Percentiles rank a stretch among this genome's conserved stretches.
These are phyloP conservation scores for Gastrolobium villosum DNA, from an alignment of 306 rosid genomes.

Conservation along the genomic window DNA sequence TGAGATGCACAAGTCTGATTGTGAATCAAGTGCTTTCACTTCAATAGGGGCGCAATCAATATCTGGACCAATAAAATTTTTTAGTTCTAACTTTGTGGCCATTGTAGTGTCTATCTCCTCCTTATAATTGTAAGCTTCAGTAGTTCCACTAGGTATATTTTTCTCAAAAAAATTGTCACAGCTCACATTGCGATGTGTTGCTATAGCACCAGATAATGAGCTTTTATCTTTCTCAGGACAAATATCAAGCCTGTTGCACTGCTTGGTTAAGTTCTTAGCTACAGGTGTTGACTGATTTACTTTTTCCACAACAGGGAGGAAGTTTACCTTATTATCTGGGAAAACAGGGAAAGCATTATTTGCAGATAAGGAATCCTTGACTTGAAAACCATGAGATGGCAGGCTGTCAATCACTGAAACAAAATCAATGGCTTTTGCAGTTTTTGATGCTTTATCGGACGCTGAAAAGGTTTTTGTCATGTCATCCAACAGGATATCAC, in stretches of 20 bases:
- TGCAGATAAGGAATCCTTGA: conserved; percentile 62
- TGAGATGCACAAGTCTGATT: conserved; percentile 39
- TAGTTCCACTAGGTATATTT: conserved; percentile 30
- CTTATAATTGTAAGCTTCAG: conserved; percentile 40
- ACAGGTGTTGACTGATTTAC: conserved; percentile 46
- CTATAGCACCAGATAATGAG: conserved; percentile 40
- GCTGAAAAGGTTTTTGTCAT: conserved; percentile 63
- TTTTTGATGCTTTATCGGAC: conserved; percentile 62
- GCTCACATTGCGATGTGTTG: conserved; percentile 35
- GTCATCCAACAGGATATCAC: conserved; percentile 82
- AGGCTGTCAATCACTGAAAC: conserved; percentile 58
- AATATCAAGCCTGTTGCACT: conserved; percentile 45
- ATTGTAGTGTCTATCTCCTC: conserved; percentile 38
- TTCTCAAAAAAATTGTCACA: conserved; percentile 34
- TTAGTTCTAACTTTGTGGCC: conserved; percentile 41
- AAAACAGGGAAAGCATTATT: conserved; percentile 44
- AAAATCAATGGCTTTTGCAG: conserved; percentile 76
- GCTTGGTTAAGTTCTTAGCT: conserved; percentile 45
- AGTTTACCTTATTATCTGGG: conserved; percentile 39
- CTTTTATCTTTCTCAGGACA: conserved; percentile 45
- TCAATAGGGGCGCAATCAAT: conserved; percentile 33
- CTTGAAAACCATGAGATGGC: conserved; percentile 77
- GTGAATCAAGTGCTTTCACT: conserved; percentile 44
- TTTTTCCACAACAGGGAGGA: conserved; percentile 37
- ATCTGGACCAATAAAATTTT: conserved; percentile 33